Evolutionary conservation across 257 asterid genomes (phyloP).

Genomic region (Scutellaria galericulata): DNA sequence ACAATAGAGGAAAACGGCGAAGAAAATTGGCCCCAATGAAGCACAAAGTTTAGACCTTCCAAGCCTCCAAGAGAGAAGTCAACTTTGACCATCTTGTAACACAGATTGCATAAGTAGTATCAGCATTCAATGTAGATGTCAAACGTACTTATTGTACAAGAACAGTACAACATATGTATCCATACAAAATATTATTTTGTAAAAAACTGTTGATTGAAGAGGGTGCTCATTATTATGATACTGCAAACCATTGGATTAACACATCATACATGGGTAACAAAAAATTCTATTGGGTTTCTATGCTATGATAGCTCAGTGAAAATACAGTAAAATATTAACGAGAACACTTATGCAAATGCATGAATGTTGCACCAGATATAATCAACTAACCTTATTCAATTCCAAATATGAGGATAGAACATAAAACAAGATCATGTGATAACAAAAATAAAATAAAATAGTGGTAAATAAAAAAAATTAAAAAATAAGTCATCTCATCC

Average conservation of each 20-base stretch:
- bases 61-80: conserved; percentile 2
- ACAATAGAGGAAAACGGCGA: neutral
- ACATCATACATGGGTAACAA: neutral
- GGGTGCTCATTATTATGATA: neutral
- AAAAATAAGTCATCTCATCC: neutral
- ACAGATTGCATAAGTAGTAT: neutral
- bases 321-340: too few relatives aligned
- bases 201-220: neutral
- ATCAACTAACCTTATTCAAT: neutral
- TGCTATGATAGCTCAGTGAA: too few relatives aligned
- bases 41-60: neutral
- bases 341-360: too few relatives aligned
- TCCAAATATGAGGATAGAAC: neutral
- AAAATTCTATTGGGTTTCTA: neutral
- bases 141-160: neutral
- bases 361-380: too few relatives aligned
- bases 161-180: neutral
- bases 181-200: neutral
- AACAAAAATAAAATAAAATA: neutral
- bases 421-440: neutral
- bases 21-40: neutral
- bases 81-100: neutral
- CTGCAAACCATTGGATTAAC: neutral
- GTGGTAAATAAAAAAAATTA: neutral
- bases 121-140: neutral